Evolutionary conservation across 2,329 filamentous ascomycete species (phyloP).

Genomic region (Stemphylium lycopersici): DNA sequence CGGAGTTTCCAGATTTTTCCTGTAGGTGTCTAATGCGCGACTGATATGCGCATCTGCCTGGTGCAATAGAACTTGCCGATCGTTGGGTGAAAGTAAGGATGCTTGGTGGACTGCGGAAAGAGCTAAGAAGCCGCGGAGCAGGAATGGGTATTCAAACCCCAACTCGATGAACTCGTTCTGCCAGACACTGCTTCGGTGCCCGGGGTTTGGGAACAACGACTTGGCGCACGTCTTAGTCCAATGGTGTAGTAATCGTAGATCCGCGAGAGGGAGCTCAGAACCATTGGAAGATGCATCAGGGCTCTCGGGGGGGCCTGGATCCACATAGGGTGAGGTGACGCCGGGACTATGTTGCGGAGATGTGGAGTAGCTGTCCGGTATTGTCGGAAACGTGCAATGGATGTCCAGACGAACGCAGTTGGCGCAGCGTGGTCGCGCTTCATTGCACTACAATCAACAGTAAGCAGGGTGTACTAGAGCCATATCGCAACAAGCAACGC

Average conservation of each 20-base stretch:
- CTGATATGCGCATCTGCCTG: conserved; percentile 40
- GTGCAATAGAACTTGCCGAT: conserved; percentile 29
- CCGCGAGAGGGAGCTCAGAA: conserved; percentile 33
- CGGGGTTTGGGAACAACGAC: conserved; percentile 26
- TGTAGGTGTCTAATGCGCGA: conserved; percentile 30
- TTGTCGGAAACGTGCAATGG: conserved; percentile 36
- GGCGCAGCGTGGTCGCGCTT: conserved; percentile 36
- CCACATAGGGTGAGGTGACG: conserved; percentile 14
- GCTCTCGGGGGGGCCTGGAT: conserved; percentile 5
- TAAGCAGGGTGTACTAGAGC: background rate
- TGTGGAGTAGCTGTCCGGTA: conserved; percentile 23
- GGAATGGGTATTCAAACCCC: conserved; percentile 36
- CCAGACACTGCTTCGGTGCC: conserved; percentile 21
- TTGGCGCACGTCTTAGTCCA: conserved; percentile 33
- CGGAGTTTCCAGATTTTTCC: conserved; percentile 31
- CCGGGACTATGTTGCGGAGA: conserved; percentile 25
- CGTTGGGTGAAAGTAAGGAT: conserved; percentile 21
- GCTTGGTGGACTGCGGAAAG: conserved; percentile 39
- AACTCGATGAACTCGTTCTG: conserved; percentile 29
- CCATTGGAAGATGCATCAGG: conserved; percentile 12
- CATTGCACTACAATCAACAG: conserved; percentile 34
- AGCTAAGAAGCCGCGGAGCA: conserved; percentile 39
- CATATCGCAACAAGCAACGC: background rate
- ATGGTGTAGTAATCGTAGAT: conserved; percentile 38
- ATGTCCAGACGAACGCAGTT: conserved; percentile 42